Evolutionary conservation across 306 rosid species (phyloP).

Genomic region (Mucuna pruriens): DNA sequence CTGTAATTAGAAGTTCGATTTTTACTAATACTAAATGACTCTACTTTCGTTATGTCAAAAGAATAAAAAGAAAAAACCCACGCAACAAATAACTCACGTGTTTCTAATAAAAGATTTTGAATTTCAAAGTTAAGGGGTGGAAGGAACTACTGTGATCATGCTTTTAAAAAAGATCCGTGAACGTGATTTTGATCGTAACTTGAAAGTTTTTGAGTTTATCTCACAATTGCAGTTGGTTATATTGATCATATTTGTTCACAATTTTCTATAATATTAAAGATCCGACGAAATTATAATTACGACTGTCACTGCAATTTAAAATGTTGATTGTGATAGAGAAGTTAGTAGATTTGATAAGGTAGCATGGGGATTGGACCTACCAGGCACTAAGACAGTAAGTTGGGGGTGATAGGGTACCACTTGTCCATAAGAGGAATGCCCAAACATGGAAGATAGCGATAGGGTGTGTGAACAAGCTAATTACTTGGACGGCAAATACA

Average conservation of each 20-base stretch:
- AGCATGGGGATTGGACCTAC: conserved; percentile 35
- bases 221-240: too few species aligned
- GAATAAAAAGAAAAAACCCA: too few species aligned
- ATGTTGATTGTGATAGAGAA: conserved; percentile 2
- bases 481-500: conserved; percentile 31
- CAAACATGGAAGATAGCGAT: background rate
- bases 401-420: conserved; percentile 27
- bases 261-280: too few species aligned
- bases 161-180: too few species aligned
- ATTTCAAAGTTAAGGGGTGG: conserved; percentile 15
- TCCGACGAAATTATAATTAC: too few species aligned
- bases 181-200: too few species aligned
- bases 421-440: conserved; percentile 12
- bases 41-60: background rate
- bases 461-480: background rate
- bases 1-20: background rate
- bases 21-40: background rate
- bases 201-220: too few species aligned
- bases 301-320: too few species aligned
- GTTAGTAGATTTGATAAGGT: conserved; percentile 34
- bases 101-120: conserved; percentile 5
- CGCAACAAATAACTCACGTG: background rate
- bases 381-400: conserved; percentile 20
- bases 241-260: too few species aligned
- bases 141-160: conserved; percentile 5